Evolutionary conservation across 83 land plant genomes (phyloP).

Genomic region (Picea engelmannii): DNA sequence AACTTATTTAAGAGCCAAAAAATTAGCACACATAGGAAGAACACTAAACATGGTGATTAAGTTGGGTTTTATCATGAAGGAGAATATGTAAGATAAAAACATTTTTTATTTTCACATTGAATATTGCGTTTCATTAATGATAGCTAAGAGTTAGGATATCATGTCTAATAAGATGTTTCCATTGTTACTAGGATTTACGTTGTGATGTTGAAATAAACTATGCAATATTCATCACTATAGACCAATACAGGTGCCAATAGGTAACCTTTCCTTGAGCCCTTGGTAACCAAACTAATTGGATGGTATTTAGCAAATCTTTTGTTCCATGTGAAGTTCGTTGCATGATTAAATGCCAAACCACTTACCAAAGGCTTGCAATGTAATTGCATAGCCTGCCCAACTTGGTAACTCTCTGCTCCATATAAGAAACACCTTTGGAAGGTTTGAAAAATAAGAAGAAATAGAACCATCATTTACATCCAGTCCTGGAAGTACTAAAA

Average conservation of each 20-base stretch:
- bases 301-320: conserved; percentile 57
- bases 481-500: conserved; percentile 52
- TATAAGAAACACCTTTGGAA: conserved; percentile 69
- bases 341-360: conserved; percentile 35
- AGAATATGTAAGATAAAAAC: no score
- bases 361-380: conserved; percentile 29
- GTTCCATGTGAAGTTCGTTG: conserved; percentile 47
- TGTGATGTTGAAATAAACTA: conserved; percentile 66
- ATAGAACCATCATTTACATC: conserved; percentile 40
- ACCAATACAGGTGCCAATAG: conserved; percentile 60
- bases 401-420: conserved; percentile 14
- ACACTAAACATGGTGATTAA: no score
- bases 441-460: conserved; percentile 62
- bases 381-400: conserved; percentile 27
- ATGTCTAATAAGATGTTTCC: no score
- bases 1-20: no score
- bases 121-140: no score
- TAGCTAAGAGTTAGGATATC: no score
- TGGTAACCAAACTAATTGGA: conserved; percentile 78
- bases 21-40: no score
- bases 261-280: conserved; percentile 49
- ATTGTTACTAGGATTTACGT: no score
- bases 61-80: no score
- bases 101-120: no score
- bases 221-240: conserved; percentile 75